Evolutionary conservation across 1,139 yeast species (phyloP).

Genomic region (Taphrina communis): DNA sequence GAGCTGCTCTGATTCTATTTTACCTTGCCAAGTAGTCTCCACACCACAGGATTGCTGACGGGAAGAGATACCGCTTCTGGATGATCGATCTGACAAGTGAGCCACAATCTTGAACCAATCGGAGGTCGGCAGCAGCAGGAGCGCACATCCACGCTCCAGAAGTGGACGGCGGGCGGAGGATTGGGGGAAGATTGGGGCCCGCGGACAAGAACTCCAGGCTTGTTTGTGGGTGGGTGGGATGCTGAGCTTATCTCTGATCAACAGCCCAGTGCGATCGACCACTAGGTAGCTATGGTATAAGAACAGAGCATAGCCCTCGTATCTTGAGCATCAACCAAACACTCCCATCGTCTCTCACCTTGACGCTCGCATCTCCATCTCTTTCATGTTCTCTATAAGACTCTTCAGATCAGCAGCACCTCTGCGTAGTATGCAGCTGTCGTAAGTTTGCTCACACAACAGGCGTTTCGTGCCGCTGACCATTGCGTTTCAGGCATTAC

Average conservation of each 20-base stretch:
- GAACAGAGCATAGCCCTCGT: no score
- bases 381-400: neutral
- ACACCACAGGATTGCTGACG: neutral
- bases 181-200: constrained; percentile 1
- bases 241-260: constrained; percentile 1
- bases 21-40: no score
- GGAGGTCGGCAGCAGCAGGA: neutral
- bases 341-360: no score
- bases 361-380: no score
- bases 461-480: neutral
- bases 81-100: neutral
- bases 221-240: neutral
- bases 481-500: neutral
- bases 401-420: neutral
- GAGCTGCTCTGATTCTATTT: no score
- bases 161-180: no score
- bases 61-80: neutral
- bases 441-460: neutral
- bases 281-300: no score
- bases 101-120: constrained; percentile 11
- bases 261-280: neutral
- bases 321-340: no score
- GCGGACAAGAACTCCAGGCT: neutral
- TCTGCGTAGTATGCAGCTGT: neutral
- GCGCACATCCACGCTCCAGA: no score